Evolutionary conservation across 345 rosid species (phyloP), one percentile per base, ranked within the genome.

Genomic region (Turritis glabra): DNA sequence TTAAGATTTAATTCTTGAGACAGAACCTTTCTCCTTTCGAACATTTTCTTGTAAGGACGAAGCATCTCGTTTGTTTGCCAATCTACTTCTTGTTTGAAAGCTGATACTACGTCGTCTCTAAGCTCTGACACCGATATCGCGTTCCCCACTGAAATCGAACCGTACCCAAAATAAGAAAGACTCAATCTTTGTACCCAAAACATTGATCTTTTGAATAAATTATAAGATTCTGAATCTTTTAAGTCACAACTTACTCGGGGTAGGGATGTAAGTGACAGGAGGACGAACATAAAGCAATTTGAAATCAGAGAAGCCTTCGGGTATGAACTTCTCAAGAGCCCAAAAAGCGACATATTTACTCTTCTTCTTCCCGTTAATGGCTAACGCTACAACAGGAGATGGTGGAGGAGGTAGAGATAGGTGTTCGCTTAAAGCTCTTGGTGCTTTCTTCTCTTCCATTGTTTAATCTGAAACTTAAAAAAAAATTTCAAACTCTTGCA

Each of bases 271-370:
- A 3, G 84, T 83, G 40, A 90, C 77, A 76, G 81, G 82, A 11
- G 89, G 85, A 63, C 86, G 84, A 59, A 94, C 85, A 79, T 89
- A 90, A 17, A 94, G 64, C 80, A 94, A 74, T 82, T 86, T 89
- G 67, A 94, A 83, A 55, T 69, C 74, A 27, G 74, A 80, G 14
- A 82, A 75, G 15, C 84, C 97, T 69, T 88, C 86, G 0, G 82
- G 82, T 55, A 81, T 62, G 75, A 87, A 85, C 44, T 82, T 85
- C 21, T 86, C 87, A 75, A 83, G 77, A 23, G 91, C 81, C 91
- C 90, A 87, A 44, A 33, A 60, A 40, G 76, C 83, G 3, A 82
- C 65, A 66, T 81, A 73, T 76, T 81, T 90, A 85, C 96, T 86
- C 70, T 77, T 84, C 40, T 78, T 77, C 46, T 76, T 84, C 27